Evolutionary conservation across 2,329 filamentous ascomycete species (phyloP).

Genomic region (Zymoseptoria ardabiliae): DNA sequence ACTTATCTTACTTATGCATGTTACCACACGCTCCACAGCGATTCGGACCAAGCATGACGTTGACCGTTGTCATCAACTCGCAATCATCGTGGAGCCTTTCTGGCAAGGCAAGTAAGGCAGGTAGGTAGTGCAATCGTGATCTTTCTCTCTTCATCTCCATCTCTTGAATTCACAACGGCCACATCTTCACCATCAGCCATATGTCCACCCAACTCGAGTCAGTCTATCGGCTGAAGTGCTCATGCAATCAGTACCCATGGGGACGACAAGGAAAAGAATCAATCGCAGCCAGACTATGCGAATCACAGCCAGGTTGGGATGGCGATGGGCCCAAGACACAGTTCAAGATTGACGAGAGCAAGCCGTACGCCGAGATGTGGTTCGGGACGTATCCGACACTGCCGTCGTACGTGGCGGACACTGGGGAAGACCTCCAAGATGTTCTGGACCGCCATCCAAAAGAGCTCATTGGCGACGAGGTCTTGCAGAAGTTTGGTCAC

Average conservation of each 20-base stretch:
- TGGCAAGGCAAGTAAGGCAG: background rate
- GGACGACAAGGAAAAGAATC: conserved; percentile 61
- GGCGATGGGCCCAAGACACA: conserved; percentile 34
- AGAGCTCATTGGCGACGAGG: conserved; percentile 55
- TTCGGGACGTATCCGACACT: conserved; percentile 69
- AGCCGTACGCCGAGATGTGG: conserved; percentile 63
- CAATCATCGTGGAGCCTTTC: background rate
- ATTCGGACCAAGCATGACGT: background rate
- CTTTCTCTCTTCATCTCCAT: background rate
- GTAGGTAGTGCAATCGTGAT: background rate
- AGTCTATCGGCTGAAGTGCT: conserved; percentile 48
- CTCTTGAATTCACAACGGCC: background rate
- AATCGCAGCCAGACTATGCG: conserved; percentile 57
- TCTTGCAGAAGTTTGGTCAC: conserved; percentile 53
- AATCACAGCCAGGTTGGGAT: conserved; percentile 51
- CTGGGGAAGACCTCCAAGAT: conserved; percentile 57
- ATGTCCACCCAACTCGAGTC: conserved; percentile 41
- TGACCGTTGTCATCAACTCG: background rate
- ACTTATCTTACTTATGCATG: no score
- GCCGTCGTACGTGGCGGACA: conserved; percentile 56
- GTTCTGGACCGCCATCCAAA: conserved; percentile 56
- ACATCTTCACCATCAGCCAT: background rate
- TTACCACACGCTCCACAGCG: no score
- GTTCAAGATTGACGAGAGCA: conserved; percentile 57
- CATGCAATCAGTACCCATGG: conserved; percentile 60